These are phyloP conservation scores for Trifolium pratense DNA, from an alignment of 306 rosid species.

Conservation along the genomic window DNA sequence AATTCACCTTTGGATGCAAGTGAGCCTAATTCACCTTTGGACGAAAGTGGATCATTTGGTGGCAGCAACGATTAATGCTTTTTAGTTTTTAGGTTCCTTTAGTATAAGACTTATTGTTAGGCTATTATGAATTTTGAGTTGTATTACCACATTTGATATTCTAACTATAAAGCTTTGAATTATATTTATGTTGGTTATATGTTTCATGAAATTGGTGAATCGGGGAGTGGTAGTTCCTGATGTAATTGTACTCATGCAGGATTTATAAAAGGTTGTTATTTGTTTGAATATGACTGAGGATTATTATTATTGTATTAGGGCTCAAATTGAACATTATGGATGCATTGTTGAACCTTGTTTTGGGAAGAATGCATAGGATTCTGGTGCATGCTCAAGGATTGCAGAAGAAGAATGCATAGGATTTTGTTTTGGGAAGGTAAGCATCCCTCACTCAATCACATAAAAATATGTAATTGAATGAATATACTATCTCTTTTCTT, in stretches of 20 bases:
- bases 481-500: no score
- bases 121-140: neutral
- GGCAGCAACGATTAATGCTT: neutral
- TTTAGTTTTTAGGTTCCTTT: neutral
- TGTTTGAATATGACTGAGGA: constrained; percentile 66
- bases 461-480: no score
- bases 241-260: constrained; percentile 54
- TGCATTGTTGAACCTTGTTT: no score
- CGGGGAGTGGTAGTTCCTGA: neutral
- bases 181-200: neutral
- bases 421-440: no score
- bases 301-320: no score
- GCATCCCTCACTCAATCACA: no score
- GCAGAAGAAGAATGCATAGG: no score
- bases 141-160: neutral
- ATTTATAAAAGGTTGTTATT: constrained; percentile 57
- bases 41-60: neutral
- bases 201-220: neutral
- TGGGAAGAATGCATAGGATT: no score
- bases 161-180: neutral
- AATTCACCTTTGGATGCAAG: no score
- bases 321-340: no score
- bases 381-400: no score
- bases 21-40: no score
- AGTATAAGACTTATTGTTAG: neutral